Conservation (phyloP, 768 basidiomycete genomes). For the Polyporus arcularius region DNA sequence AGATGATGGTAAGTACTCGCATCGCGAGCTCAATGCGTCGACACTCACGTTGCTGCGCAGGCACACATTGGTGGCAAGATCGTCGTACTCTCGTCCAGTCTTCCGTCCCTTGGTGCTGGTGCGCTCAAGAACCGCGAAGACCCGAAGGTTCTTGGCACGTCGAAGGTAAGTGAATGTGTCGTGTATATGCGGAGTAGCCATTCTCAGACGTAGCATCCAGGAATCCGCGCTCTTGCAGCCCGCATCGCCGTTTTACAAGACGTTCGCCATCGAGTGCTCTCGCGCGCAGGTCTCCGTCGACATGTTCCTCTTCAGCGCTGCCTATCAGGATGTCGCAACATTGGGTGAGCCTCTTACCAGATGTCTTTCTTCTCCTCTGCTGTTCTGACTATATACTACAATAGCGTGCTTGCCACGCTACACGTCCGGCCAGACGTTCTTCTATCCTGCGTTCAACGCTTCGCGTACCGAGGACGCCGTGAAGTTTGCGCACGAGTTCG, state of each 20-base stretch:
- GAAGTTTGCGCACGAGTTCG: slow-evolving; percentile 98
- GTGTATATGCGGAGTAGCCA: too few species aligned
- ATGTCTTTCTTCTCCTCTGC: not conserved
- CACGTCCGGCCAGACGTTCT: slow-evolving; percentile 97
- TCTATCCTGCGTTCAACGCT: slow-evolving; percentile 98
- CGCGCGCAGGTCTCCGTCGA: slow-evolving; percentile 96
- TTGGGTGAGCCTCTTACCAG: slow-evolving; percentile 54
- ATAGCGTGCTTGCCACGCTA: slow-evolving; percentile 92
- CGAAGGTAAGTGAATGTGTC: slow-evolving; percentile 58
- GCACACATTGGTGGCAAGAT: slow-evolving; percentile 95
- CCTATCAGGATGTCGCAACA: slow-evolving; percentile 94
- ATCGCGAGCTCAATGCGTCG: not conserved
- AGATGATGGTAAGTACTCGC: slow-evolving; percentile 68
- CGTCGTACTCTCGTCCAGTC: slow-evolving; percentile 77
- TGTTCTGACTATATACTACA: not conserved
- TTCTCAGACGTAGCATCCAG: slow-evolving; percentile 36
- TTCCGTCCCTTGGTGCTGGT: slow-evolving; percentile 89
- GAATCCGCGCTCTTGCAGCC: slow-evolving; percentile 92
- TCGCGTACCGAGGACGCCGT: slow-evolving; percentile 91
- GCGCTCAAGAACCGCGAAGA: slow-evolving; percentile 96
- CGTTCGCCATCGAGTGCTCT: slow-evolving; percentile 97
- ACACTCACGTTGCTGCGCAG: slow-evolving; percentile 38
- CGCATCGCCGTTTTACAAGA: slow-evolving; percentile 96
- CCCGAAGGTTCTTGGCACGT: slow-evolving; percentile 91
- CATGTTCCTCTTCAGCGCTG: slow-evolving; percentile 96